Conservation (phyloP, 73 alveolate species). For the Symbiodinium pilosum region DNA sequence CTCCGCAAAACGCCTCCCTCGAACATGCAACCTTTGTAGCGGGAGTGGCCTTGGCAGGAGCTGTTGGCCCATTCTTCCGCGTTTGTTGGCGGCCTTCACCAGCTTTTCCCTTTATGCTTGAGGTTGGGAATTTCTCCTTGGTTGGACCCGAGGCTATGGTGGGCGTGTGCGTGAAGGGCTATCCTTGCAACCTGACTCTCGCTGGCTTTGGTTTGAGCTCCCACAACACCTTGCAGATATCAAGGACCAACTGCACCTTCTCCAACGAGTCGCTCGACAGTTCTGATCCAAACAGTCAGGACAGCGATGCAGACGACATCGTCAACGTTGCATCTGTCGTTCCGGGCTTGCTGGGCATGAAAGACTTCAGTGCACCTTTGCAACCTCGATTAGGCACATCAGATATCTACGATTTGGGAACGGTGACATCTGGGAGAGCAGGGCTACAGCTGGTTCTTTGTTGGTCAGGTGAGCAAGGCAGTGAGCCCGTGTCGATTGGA, state of each 20-base stretch:
- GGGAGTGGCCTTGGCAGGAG: constrained; percentile 47
- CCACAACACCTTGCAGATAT: constrained; percentile 9
- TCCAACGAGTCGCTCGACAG: neutral
- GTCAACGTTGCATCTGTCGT: neutral
- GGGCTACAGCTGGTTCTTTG: constrained; percentile 28
- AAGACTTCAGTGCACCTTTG: constrained; percentile 13
- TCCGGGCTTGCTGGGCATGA: constrained; percentile 18
- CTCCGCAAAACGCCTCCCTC: constrained; percentile 22
- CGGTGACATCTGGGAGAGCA: constrained; percentile 16
- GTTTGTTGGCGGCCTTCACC: constrained; percentile 46
- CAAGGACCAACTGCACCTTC: constrained; percentile 24
- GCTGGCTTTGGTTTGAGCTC: constrained; percentile 44
- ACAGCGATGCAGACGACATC: neutral
- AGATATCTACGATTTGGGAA: constrained; percentile 28
- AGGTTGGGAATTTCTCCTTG: constrained; percentile 33
- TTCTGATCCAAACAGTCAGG: neutral
- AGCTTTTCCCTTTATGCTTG: neutral
- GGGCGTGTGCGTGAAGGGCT: constrained; percentile 43
- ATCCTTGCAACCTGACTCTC: constrained; percentile 57
- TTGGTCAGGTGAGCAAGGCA: constrained; percentile 50
- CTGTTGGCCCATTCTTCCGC: constrained; percentile 62
- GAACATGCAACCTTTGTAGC: constrained; percentile 3
- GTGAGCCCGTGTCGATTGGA: constrained; percentile 38
- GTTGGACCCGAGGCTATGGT: constrained; percentile 27
- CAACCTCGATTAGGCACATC: constrained; percentile 27